These are phyloP conservation scores for Adansonia rubrostipa DNA, from an alignment of 441 rosid species.

Conservation along the genomic window DNA sequence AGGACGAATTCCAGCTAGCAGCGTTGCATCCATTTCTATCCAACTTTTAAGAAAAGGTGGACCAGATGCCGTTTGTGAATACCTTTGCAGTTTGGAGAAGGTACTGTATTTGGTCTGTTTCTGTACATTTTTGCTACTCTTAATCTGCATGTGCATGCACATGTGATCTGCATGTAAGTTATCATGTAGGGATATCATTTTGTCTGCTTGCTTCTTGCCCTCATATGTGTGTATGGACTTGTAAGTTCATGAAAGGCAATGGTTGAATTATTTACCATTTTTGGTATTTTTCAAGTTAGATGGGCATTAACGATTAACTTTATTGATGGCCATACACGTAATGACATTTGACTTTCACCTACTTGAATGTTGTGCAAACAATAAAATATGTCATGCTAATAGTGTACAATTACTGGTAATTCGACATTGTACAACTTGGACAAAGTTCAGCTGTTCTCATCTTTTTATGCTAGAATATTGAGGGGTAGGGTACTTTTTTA, in stretches of 20 bases:
- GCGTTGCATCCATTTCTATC: conserved; percentile 78
- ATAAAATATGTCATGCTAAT: background rate
- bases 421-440: background rate
- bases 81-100: conserved; percentile 78
- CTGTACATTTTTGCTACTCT: background rate
- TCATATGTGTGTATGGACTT: background rate
- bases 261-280: background rate
- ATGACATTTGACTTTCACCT: background rate
- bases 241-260: background rate
- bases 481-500: background rate
- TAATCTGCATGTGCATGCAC: background rate
- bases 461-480: background rate
- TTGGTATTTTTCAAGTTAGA: background rate
- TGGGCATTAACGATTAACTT: background rate
- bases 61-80: conserved; percentile 85
- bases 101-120: conserved; percentile 38
- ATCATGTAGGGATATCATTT: background rate
- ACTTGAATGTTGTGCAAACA: background rate
- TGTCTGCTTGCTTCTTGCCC: background rate
- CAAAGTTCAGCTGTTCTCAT: conserved; percentile 13
- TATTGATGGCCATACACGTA: background rate
- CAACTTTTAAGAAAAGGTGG: conserved; percentile 88
- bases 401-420: background rate
- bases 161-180: background rate
- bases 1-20: conserved; percentile 67